phyloP scores from a whole-genome alignment of 2,329 filamentous ascomycete species.

The Ambrosiella cleistominuta region DNA sequence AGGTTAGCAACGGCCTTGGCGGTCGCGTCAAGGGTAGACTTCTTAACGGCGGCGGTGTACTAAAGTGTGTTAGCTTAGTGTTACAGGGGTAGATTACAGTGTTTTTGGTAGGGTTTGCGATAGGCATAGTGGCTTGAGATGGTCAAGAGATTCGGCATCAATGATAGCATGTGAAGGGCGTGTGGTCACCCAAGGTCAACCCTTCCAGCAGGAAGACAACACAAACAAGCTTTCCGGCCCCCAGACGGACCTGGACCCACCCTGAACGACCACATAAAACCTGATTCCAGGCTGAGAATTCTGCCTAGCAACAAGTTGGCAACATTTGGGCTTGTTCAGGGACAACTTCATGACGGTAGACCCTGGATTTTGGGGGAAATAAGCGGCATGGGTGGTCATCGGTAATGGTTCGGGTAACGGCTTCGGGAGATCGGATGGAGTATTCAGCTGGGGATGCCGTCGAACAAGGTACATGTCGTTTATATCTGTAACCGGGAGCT shows the following conservation, averaged over 20 bases:
- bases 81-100: neutral
- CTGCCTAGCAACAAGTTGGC: too few relatives aligned
- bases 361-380: neutral
- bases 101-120: neutral
- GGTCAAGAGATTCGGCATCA: too few relatives aligned
- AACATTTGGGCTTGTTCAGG: neutral
- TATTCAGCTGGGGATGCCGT: neutral
- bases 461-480: neutral
- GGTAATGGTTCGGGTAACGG: slow-evolving; percentile 1
- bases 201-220: too few relatives aligned
- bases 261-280: too few relatives aligned
- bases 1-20: slow-evolving; percentile 64
- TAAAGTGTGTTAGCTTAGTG: slow-evolving; percentile 23
- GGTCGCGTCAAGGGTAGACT: slow-evolving; percentile 65
- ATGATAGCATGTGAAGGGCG: too few relatives aligned
- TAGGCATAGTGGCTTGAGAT: too few relatives aligned
- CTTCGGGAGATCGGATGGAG: slow-evolving; percentile 1
- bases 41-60: slow-evolving; percentile 94
- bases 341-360: neutral
- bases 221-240: too few relatives aligned
- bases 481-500: too few relatives aligned
- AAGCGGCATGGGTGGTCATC: neutral
- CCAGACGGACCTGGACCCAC: too few relatives aligned
- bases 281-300: too few relatives aligned
- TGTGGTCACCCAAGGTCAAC: too few relatives aligned